phyloP scores from a whole-genome alignment of 495 filamentous ascomycete genomes.

The Chaetomium cochliodes region DNA sequence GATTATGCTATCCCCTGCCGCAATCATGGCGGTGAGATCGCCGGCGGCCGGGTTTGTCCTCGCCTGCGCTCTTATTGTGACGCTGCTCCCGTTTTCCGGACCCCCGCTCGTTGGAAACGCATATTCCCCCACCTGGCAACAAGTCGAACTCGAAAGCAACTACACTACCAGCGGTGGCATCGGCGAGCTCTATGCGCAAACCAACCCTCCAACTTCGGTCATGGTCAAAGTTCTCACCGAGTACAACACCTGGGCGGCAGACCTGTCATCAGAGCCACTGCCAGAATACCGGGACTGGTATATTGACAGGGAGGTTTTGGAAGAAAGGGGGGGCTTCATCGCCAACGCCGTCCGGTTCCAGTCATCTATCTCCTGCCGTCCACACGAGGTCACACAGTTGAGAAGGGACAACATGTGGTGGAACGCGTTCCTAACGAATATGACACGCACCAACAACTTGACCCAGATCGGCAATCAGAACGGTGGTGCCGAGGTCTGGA shows the following conservation, averaged over 20 bases:
- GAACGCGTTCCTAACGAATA: constrained; percentile 36
- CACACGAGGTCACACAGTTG: constrained; percentile 25
- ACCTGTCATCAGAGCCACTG: constrained; percentile 32
- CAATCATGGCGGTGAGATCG: constrained; percentile 21
- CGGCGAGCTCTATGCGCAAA: constrained; percentile 29
- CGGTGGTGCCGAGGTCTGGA: constrained; percentile 29
- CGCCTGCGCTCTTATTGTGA: constrained; percentile 15
- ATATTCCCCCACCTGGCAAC: constrained; percentile 23
- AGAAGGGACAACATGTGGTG: constrained; percentile 19
- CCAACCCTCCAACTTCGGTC: constrained; percentile 32
- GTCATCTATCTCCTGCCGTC: constrained; percentile 27
- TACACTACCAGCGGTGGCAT: constrained; percentile 31
- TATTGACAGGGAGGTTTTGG: constrained; percentile 28
- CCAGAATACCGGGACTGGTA: constrained; percentile 34
- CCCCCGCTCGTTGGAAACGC: constrained; percentile 33
- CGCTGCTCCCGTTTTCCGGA: constrained; percentile 27
- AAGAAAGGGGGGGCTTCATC: constrained; percentile 27
- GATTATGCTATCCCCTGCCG: constrained; percentile 26
- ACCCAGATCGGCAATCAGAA: constrained; percentile 13
- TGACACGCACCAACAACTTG: constrained; percentile 27
- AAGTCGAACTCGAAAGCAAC: constrained; percentile 24
- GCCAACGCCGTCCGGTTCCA: constrained; percentile 29
- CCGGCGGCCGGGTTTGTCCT: constrained; percentile 24
- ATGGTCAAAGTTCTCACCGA: constrained; percentile 27
- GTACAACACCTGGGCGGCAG: constrained; percentile 31